These are phyloP conservation scores for Lojkania enalia DNA, from an alignment of 2,329 filamentous ascomycete genomes.

Conservation along the genomic window DNA sequence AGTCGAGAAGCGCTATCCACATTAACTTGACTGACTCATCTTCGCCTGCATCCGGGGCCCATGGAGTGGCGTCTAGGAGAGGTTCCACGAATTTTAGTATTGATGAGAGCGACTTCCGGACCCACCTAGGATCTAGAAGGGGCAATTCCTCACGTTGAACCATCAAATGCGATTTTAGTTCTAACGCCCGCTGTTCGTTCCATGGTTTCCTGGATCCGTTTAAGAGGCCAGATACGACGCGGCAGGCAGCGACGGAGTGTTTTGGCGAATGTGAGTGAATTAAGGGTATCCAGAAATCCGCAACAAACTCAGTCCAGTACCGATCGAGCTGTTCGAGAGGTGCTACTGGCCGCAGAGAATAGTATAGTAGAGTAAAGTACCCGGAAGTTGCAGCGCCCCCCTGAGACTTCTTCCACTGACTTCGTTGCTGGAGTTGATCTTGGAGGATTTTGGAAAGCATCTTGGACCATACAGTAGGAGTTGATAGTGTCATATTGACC, in stretches of 20 bases:
- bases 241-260: constrained; percentile 49
- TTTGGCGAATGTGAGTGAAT: constrained; percentile 23
- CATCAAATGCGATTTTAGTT: constrained; percentile 53
- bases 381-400: constrained; percentile 66
- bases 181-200: constrained; percentile 72
- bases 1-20: constrained; percentile 65
- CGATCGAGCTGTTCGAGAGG: constrained; percentile 68
- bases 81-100: constrained; percentile 66
- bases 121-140: constrained; percentile 82
- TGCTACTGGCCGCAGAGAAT: constrained; percentile 67
- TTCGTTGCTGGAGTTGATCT: constrained; percentile 38
- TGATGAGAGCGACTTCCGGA: constrained; percentile 68
- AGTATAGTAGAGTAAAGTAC: constrained; percentile 61
- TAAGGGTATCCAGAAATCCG: constrained; percentile 59
- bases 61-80: constrained; percentile 56
- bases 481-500: constrained; percentile 65
- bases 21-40: constrained; percentile 59
- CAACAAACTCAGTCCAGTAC: constrained; percentile 78
- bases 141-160: constrained; percentile 72
- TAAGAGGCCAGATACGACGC: constrained; percentile 74
- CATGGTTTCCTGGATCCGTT: constrained; percentile 65
- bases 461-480: constrained; percentile 48
- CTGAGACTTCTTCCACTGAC: constrained; percentile 69
- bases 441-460: constrained; percentile 34
- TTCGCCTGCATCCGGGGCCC: constrained; percentile 42